phyloP scores from a whole-genome alignment of 768 basidiomycete species.

The Mycena vitilis region DNA sequence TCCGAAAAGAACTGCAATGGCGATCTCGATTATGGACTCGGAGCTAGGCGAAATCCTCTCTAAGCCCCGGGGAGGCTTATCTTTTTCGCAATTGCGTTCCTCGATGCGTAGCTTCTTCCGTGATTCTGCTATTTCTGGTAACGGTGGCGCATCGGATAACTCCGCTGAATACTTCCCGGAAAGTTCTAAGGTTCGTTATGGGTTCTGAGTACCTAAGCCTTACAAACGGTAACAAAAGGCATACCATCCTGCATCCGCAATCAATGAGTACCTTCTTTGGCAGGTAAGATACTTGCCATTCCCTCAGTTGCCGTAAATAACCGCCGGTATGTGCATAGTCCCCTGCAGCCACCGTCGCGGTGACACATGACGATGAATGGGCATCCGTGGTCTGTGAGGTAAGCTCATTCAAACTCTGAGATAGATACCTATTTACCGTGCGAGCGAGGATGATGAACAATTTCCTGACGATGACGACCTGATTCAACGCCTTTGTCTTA shows the following conservation, averaged over 20 bases:
- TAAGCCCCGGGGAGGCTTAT: neutral
- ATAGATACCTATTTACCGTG: neutral
- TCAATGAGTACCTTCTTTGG: constrained; percentile 14
- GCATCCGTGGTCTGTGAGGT: constrained; percentile 7
- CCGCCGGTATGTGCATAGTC: neutral
- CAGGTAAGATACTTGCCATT: neutral
- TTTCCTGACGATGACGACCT: constrained; percentile 10
- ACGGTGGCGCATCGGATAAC: too few relatives aligned
- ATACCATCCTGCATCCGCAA: constrained; percentile 14
- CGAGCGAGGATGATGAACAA: neutral
- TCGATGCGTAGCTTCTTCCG: too few relatives aligned
- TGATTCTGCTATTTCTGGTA: too few relatives aligned
- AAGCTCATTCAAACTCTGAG: neutral
- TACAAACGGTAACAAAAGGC: neutral
- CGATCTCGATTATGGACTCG: constrained; percentile 10
- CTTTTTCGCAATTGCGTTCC: too few relatives aligned
- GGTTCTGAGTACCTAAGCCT: too few relatives aligned
- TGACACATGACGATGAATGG: constrained; percentile 23
- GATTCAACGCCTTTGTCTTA: neutral
- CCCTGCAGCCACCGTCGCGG: neutral
- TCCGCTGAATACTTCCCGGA: too few relatives aligned
- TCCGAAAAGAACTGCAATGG: constrained; percentile 3
- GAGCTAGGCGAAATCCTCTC: constrained; percentile 5
- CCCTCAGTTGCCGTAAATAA: neutral
- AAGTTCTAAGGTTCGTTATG: too few relatives aligned